Evolutionary conservation across 2,329 filamentous ascomycete genomes (phyloP).

Genomic region (Paecilomyces dactylethromorphus): DNA sequence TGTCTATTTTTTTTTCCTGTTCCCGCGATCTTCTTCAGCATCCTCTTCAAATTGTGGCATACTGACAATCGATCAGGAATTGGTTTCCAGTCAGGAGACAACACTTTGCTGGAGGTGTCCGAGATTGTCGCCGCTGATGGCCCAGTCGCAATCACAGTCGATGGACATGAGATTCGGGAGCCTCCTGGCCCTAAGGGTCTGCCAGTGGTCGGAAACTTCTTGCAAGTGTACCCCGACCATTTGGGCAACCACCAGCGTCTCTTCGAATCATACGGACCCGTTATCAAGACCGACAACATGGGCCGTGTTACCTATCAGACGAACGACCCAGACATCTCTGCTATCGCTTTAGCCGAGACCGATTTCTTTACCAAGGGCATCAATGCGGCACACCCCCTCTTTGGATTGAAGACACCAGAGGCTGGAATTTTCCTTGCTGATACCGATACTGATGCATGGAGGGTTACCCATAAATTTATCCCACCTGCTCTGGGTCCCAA

Average conservation of each 20-base stretch:
- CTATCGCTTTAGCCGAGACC: slow-evolving; percentile 44
- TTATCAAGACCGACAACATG: slow-evolving; percentile 49
- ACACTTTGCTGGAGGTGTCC: slow-evolving; percentile 8
- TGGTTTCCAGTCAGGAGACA: slow-evolving; percentile 11
- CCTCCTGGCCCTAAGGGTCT: slow-evolving; percentile 16
- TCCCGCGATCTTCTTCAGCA: not conserved
- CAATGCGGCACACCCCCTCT: slow-evolving; percentile 24
- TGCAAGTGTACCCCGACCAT: slow-evolving; percentile 52
- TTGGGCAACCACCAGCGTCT: slow-evolving; percentile 51
- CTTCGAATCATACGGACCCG: slow-evolving; percentile 47
- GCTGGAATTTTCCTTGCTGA: slow-evolving; percentile 26
- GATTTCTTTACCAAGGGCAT: slow-evolving; percentile 52
- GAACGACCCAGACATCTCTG: slow-evolving; percentile 43
- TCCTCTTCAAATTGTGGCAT: not conserved
- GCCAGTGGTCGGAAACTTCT: slow-evolving; percentile 46
- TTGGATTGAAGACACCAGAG: slow-evolving; percentile 16
- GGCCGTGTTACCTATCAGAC: slow-evolving; percentile 26
- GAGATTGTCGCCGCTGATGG: slow-evolving; percentile 8
- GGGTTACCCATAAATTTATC: slow-evolving; percentile 54
- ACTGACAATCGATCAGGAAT: slow-evolving; percentile 10
- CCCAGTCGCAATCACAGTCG: slow-evolving; percentile 18
- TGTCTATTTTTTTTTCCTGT: not conserved
- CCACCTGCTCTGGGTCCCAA: slow-evolving; percentile 54
- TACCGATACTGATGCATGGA: slow-evolving; percentile 27
- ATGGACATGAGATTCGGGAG: slow-evolving; percentile 14